Evolutionary conservation across 1,284 basidiomycete species (phyloP).

Genomic region (Coniferiporia weirii): DNA sequence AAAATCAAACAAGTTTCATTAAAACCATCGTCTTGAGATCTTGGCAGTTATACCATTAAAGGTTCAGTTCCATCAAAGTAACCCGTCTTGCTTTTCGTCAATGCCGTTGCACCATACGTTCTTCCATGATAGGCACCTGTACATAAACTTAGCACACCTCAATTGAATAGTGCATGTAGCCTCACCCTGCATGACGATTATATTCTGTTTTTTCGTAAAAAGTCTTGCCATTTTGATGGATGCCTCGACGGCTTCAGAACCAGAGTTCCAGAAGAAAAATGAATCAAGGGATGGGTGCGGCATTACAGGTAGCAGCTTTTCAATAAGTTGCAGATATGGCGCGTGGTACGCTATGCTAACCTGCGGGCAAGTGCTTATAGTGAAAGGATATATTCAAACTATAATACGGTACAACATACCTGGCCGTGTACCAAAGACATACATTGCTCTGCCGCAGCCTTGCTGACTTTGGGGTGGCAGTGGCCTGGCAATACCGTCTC

Average conservation of each 20-base stretch:
- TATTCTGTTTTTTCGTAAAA: slow-evolving; percentile 77
- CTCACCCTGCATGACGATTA: slow-evolving; percentile 83
- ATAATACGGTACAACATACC: slow-evolving; percentile 27
- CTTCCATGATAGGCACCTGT: slow-evolving; percentile 81
- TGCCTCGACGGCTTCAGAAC: slow-evolving; percentile 86
- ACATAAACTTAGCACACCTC: neutral
- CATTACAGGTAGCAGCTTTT: slow-evolving; percentile 76
- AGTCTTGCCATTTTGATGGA: slow-evolving; percentile 76
- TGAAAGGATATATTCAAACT: neutral
- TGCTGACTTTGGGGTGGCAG: slow-evolving; percentile 82
- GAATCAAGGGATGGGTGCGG: slow-evolving; percentile 85
- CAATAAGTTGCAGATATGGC: slow-evolving; percentile 73
- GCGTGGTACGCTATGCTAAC: slow-evolving; percentile 76
- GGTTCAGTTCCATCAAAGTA: slow-evolving; percentile 79
- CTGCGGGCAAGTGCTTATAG: slow-evolving; percentile 32
- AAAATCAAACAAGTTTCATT: slow-evolving; percentile 5
- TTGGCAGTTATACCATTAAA: slow-evolving; percentile 56
- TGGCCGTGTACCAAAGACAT: slow-evolving; percentile 79
- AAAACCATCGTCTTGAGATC: neutral
- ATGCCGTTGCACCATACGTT: slow-evolving; percentile 81
- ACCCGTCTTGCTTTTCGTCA: slow-evolving; percentile 88
- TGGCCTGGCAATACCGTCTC: slow-evolving; percentile 50
- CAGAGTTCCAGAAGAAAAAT: slow-evolving; percentile 96
- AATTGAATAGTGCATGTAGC: neutral
- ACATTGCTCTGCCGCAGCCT: slow-evolving; percentile 83